phyloP scores from a whole-genome alignment of 1,139 yeast species.

The Taphrina communis region DNA sequence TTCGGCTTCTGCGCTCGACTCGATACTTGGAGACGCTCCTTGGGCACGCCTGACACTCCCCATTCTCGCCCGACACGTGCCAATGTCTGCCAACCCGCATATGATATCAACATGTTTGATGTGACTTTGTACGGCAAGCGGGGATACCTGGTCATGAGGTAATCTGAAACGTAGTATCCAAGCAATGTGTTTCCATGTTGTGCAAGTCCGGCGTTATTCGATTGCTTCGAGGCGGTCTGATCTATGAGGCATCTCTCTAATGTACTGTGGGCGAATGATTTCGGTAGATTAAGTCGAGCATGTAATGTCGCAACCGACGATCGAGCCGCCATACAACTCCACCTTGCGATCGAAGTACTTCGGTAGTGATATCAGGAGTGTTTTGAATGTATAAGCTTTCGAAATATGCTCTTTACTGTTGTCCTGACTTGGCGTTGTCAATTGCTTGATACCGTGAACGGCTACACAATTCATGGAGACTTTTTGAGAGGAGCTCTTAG shows the following conservation, averaged over 20 bases:
- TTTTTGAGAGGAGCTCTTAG: constrained; percentile 11
- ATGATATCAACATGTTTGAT: constrained; percentile 74
- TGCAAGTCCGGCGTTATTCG: constrained; percentile 28
- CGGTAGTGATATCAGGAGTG: too few relatives aligned
- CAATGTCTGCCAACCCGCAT: constrained; percentile 69
- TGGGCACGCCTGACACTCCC: constrained; percentile 79
- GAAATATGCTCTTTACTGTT: too few relatives aligned
- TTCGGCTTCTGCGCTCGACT: constrained; percentile 52
- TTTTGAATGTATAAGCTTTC: too few relatives aligned
- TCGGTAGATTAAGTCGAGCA: constrained; percentile 66
- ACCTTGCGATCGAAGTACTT: too few relatives aligned
- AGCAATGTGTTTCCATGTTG: constrained; percentile 75
- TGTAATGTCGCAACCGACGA: constrained; percentile 76
- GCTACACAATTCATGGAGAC: constrained; percentile 8
- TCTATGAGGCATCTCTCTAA: constrained; percentile 81
- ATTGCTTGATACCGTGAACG: background rate
- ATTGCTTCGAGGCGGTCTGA: constrained; percentile 52
- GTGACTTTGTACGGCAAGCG: constrained; percentile 83
- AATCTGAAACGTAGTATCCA: constrained; percentile 75
- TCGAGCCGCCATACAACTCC: constrained; percentile 48
- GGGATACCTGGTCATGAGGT: constrained; percentile 77
- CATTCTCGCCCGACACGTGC: constrained; percentile 69
- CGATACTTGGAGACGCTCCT: constrained; percentile 47
- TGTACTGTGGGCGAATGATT: constrained; percentile 64
- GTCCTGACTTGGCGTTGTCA: background rate